Conservation (phyloP, 1,284 basidiomycete species). For the Coniferiporia sulphurascens region DNA sequence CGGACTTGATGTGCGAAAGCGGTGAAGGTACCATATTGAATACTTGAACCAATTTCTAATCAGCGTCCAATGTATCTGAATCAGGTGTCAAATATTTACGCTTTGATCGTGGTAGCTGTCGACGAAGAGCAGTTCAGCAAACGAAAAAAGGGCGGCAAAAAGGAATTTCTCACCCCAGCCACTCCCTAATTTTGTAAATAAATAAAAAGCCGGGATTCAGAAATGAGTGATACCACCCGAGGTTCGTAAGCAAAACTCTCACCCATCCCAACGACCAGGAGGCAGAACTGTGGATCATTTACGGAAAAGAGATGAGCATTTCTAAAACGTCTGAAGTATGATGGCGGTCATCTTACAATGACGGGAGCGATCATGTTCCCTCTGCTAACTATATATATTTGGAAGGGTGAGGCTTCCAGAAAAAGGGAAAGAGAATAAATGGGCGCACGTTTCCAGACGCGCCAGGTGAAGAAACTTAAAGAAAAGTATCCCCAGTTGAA, state of each 20-base stretch:
- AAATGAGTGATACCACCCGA: too few species aligned
- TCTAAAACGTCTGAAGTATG: too few species aligned
- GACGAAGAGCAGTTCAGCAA: too few species aligned
- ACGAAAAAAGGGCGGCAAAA: not conserved
- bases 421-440: not conserved
- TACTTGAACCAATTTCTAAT: not conserved
- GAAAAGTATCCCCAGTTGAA: not conserved
- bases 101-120: conserved; percentile 13
- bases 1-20: conserved; percentile 12
- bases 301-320: not conserved
- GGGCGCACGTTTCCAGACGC: conserved; percentile 16
- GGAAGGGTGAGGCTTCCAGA: not conserved
- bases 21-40: conserved; percentile 14
- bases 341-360: not conserved
- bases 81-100: conserved; percentile 1
- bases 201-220: not conserved
- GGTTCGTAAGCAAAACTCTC: not conserved
- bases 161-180: conserved; percentile 14
- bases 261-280: conserved; percentile 11
- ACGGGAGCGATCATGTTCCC: conserved; percentile 7
- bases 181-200: not conserved
- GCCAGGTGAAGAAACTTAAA: conserved; percentile 14
- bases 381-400: conserved; percentile 8
- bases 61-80: not conserved
- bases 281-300: conserved; percentile 1